Base-by-base conservation (phyloP, 257 asterid species). In the Lavandula angustifolia region DNA sequence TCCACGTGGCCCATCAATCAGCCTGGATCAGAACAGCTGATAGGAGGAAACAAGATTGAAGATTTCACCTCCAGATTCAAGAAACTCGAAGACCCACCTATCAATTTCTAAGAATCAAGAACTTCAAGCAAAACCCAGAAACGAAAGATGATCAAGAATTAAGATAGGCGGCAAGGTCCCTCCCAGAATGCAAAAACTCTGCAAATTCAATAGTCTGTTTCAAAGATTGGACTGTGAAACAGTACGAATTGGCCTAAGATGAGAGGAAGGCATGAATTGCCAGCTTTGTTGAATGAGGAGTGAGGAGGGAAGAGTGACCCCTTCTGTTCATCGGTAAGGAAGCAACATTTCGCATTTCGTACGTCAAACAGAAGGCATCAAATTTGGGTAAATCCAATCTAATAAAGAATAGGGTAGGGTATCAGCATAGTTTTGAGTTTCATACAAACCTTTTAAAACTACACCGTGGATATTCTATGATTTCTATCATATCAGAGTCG, bases 331-430 rank as follows among this genome's bases (percentile, higher is more conserved):
- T 22, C 51, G 12, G 7, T 13, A 10, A 18, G 29, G 32, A 9
- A 60, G 54, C 12, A 27, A 41, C 9, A 27, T 7, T 37, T 37
- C 9, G 9, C 41, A 37, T 54, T 32, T 32, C 27, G 27, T 32
- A 31, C 18, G 0, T 31, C 0, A 47, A 54, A 14, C 14, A 37
- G 16, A 37, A 54, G 9, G 70, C 68, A 75, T 66, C 70, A 67
- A 73, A 35, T 69, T 66, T 54, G 64, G 76, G 72, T 69, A 67
- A 77, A 63, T 79, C 71, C 38, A 72, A 62, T 79, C 71, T 44
- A 72, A 62, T 66, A 27, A 62, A 61, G 71, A 73, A 35, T 57
- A 37, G 60, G 33, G 13, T 42, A 54, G 12, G 7, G 13, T 11
- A 22, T 12, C n/a, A 13, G 44, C 9, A 14, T 35, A 3, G 7